These are phyloP conservation scores for Nothomitra cinnamomea DNA, from an alignment of 2,329 filamentous ascomycete species.

Conservation along the genomic window DNA sequence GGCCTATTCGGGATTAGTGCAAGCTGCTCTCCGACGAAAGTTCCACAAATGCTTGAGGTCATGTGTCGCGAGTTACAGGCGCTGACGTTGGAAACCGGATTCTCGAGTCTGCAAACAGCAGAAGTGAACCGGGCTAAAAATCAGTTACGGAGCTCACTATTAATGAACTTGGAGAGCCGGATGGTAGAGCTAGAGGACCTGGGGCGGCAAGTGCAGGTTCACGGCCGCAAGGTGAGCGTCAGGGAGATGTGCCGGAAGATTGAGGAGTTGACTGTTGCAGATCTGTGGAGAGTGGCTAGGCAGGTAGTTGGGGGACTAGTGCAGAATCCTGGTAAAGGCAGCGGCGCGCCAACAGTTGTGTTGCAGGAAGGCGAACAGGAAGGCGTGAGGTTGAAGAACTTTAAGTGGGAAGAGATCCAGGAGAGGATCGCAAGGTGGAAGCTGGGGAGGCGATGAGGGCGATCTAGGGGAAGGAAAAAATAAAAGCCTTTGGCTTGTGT, in stretches of 20 bases:
- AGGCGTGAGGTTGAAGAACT: conserved; percentile 46
- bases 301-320: conserved; percentile 64
- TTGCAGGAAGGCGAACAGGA: conserved; percentile 76
- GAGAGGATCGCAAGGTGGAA: conserved; percentile 71
- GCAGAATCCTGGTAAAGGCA: conserved; percentile 57
- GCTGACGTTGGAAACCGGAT: conserved; percentile 60
- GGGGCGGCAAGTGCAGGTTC: conserved; percentile 89
- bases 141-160: conserved; percentile 70
- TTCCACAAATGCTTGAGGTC: conserved; percentile 75
- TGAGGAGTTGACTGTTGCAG: conserved; percentile 59
- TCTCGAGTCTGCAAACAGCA: conserved; percentile 47
- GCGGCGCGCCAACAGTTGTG: conserved; percentile 82
- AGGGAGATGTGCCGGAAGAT: conserved; percentile 86
- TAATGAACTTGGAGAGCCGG: conserved; percentile 94
- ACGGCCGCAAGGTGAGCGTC: conserved; percentile 80
- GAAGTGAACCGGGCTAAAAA: conserved; percentile 95
- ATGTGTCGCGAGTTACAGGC: conserved; percentile 81
- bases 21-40: conserved; percentile 63
- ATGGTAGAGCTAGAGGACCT: conserved; percentile 98
- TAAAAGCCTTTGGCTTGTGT: background rate
- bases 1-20: conserved; percentile 90
- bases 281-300: conserved; percentile 66
- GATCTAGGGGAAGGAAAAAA: background rate
- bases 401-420: conserved; percentile 82
- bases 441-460: conserved; percentile 43